phyloP scores from a whole-genome alignment of 2,329 filamentous ascomycete genomes.

The Alternaria sp. region DNA sequence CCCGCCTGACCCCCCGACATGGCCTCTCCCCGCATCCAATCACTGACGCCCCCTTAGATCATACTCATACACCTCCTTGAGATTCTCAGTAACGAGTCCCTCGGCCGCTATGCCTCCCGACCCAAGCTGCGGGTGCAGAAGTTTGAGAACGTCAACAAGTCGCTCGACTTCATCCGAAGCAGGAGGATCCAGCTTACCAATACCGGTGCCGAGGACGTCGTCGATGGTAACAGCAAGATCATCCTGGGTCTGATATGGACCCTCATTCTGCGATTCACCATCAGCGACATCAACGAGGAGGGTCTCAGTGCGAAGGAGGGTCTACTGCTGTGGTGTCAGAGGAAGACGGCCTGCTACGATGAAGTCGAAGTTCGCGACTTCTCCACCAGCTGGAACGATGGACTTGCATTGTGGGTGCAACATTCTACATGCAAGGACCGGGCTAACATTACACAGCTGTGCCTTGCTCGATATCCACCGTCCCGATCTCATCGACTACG shows the following conservation, averaged over 20 bases:
- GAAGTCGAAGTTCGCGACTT: conserved; percentile 97
- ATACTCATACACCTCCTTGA: conserved; percentile 97
- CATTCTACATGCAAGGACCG: too few relatives aligned
- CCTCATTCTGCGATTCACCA: conserved; percentile 95
- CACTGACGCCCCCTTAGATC: conserved; percentile 65
- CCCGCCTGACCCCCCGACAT: conserved; percentile 13
- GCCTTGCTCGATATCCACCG: conserved; percentile 96
- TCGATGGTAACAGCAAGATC: conserved; percentile 97
- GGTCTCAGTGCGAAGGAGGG: conserved; percentile 98
- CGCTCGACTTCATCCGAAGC: conserved; percentile 90
- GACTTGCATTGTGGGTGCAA: conserved; percentile 76
- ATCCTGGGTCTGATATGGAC: conserved; percentile 98
- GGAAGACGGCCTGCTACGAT: conserved; percentile 98
- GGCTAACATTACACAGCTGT: conserved; percentile 61
- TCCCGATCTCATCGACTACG: conserved; percentile 96
- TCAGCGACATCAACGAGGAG: conserved; percentile 98
- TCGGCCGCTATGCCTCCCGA: conserved; percentile 95
- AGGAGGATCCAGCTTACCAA: conserved; percentile 97
- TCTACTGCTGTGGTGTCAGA: conserved; percentile 93
- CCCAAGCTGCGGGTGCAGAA: conserved; percentile 95
- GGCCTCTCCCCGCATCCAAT: conserved; percentile 14
- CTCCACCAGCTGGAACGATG: conserved; percentile 95
- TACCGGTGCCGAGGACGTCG: conserved; percentile 97
- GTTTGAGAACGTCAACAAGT: conserved; percentile 98
- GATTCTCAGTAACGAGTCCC: conserved; percentile 91